Percentiles rank a stretch among this genome's conserved stretches.
phyloP scores from a whole-genome alignment of 768 basidiomycete genomes.

The Trametes coccinea region DNA sequence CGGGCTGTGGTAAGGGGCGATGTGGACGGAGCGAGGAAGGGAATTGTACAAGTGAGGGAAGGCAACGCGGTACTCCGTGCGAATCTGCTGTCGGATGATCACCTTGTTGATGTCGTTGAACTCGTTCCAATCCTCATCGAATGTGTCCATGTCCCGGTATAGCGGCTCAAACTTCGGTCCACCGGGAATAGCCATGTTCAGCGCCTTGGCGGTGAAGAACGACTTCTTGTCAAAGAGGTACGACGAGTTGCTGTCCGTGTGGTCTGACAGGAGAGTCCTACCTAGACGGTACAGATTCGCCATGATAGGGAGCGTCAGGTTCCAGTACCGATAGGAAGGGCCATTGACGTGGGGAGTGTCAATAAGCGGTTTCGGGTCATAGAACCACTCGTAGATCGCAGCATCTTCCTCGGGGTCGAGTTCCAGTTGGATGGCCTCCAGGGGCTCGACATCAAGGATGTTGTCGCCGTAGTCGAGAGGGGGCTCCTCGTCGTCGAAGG shows the following conservation, averaged over 20 bases:
- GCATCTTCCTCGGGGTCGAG: conserved; percentile 89
- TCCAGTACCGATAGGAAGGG: conserved; percentile 91
- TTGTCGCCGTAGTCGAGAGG: conserved; percentile 99
- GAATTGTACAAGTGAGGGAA: conserved; percentile 99
- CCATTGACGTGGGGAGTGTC: conserved; percentile 93
- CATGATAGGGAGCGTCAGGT: conserved; percentile 90
- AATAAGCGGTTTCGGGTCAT: conserved; percentile 92
- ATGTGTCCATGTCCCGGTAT: conserved; percentile 94
- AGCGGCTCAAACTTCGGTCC: conserved; percentile 99
- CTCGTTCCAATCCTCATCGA: conserved; percentile 99
- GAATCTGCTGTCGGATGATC: conserved; percentile 97
- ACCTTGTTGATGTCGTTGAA: conserved; percentile 99
- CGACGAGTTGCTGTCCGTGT: conserved; percentile 84
- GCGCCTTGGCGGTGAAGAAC: conserved; percentile 97
- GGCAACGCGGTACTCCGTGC: conserved; percentile 98
- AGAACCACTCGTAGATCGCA: conserved; percentile 97
- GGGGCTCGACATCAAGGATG: conserved; percentile 94
- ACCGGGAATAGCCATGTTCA: conserved; percentile 96
- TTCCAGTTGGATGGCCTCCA: conserved; percentile 97
- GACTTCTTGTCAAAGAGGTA: conserved; percentile 97
- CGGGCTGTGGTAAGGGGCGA: conserved; percentile 88
- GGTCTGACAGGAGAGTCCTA: conserved; percentile 89
- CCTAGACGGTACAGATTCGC: conserved; percentile 96
- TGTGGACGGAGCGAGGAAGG: conserved; percentile 88
- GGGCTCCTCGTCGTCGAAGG: conserved; percentile 99